Base-by-base conservation (phyloP, 2,329 filamentous ascomycete genomes). In the Cytospora schulzeri region DNA sequence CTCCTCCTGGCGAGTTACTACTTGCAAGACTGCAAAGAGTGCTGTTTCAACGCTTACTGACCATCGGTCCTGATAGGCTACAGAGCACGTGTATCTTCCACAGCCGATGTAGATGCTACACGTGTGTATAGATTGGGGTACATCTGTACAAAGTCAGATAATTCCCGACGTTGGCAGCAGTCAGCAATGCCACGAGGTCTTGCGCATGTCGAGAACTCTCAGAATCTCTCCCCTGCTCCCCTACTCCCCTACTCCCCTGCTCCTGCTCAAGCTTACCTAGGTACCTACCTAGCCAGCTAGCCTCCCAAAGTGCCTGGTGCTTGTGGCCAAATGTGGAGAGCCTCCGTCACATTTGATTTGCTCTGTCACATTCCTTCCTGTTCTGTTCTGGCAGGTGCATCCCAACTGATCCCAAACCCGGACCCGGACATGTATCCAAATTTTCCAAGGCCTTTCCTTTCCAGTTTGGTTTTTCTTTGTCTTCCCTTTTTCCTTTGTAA, bases 301-400 rank as follows among this genome's bases (percentile, higher is more conserved):
- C n/a, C n/a, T n/a, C 33, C 12, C 33, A 12, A 35, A 1, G 33
- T 35, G 33, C 33, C 33, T 35, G 4, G 33, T 35, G 33, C 33
- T 7, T 35, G 14, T 35, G 33, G 41, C 17, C 17, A 7, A 48
- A 48, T 48, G 45, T 48, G 45, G 45, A 48, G 45, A 48, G 45
- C n/a, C 45, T 48, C 9, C n/a, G 19, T 24, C 9, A 12, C 45
- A 22, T 24, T 3, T 48, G 45, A 48, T 48, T 24, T n/a, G 45
- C n/a, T 14, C 22, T 48, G n/a, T 24, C 22, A 24, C n/a, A 48
- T 48, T 48, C 45, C 45, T 6, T 22, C 45, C 45, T 48, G 45
- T 48, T 48, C 45, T 48, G 45, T 48, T 48, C 45, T 48, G n/a
- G 45, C n/a, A 48, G 45, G 45, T 48, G 45, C 22, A 48, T 24